Evolutionary conservation across 2,329 filamentous ascomycete species (phyloP).

Genomic region (Diaporthe sp.): DNA sequence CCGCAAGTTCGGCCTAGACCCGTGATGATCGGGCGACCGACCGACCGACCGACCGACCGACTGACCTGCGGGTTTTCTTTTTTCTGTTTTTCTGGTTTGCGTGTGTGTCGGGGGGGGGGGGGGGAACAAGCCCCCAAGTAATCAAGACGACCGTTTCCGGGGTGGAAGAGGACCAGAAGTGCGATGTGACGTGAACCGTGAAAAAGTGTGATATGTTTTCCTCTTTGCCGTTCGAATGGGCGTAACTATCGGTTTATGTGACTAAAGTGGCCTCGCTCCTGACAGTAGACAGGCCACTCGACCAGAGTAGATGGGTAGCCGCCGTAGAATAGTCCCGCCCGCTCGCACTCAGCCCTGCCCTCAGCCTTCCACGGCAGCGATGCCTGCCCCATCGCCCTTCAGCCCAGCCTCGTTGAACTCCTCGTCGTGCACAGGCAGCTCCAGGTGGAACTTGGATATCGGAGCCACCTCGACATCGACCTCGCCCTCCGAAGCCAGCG

Average conservation of each 20-base stretch:
- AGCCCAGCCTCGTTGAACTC: slow-evolving; percentile 51
- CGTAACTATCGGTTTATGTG: background rate
- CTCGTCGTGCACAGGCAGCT: slow-evolving; percentile 51
- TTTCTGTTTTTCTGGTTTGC: background rate
- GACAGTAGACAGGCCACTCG: background rate
- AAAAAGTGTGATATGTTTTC: background rate
- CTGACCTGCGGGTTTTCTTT: background rate
- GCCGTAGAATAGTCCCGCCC: background rate
- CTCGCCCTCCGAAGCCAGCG: slow-evolving; percentile 48
- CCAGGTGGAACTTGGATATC: slow-evolving; percentile 49
- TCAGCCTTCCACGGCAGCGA: slow-evolving; percentile 51
- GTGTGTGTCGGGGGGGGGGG: background rate
- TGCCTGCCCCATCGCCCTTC: slow-evolving; percentile 48
- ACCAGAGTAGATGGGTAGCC: too few relatives aligned
- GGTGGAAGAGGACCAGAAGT: background rate
- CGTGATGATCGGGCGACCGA: background rate
- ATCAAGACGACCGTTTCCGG: slow-evolving; percentile 1
- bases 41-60: background rate
- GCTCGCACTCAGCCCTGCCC: background rate
- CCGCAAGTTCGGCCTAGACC: background rate
- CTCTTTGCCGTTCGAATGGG: background rate
- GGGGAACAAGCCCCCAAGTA: background rate
- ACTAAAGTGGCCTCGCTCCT: background rate
- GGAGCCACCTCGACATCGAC: slow-evolving; percentile 49
- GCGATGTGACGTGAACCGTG: slow-evolving; percentile 14